These are phyloP conservation scores for Globisporangium polare DNA, from an alignment of 352 stramenopile genomes.

Conservation along the genomic window DNA sequence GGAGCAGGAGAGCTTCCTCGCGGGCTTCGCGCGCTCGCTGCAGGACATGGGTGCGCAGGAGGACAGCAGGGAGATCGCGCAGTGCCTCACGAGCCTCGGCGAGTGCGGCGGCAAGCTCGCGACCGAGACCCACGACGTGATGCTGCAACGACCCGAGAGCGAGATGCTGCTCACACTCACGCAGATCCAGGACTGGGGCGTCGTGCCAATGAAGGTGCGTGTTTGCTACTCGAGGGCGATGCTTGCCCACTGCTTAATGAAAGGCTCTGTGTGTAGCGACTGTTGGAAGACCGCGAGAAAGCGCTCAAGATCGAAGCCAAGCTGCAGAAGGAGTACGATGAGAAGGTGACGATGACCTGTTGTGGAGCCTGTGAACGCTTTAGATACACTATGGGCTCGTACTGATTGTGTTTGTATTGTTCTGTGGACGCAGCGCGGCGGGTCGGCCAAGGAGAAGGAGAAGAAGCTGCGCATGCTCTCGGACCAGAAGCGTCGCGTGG, in stretches of 20 bases:
- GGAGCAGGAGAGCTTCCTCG: conserved; percentile 62
- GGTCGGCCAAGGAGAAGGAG: conserved; percentile 61
- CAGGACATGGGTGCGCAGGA: conserved; percentile 69
- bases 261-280: conserved; percentile 24
- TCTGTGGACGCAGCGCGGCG: conserved; percentile 26
- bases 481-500: conserved; percentile 77
- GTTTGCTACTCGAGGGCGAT: no score
- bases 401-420: conserved; percentile 12
- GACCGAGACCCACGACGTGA: conserved; percentile 68
- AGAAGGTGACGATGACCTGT: conserved; percentile 16
- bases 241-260: no score
- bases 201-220: conserved; percentile 77
- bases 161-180: conserved; percentile 67
- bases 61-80: conserved; percentile 32
- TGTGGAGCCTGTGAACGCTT: neutral
- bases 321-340: conserved; percentile 76
- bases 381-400: neutral
- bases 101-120: conserved; percentile 46
- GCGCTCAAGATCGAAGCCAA: conserved; percentile 73
- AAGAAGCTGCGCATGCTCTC: conserved; percentile 80
- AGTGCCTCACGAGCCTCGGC: conserved; percentile 49
- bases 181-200: conserved; percentile 80
- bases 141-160: conserved; percentile 63
- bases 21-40: conserved; percentile 45
- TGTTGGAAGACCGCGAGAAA: conserved; percentile 83